These are phyloP conservation scores for Athelia psychrophila DNA, from an alignment of 1,284 basidiomycete genomes.

Conservation along the genomic window DNA sequence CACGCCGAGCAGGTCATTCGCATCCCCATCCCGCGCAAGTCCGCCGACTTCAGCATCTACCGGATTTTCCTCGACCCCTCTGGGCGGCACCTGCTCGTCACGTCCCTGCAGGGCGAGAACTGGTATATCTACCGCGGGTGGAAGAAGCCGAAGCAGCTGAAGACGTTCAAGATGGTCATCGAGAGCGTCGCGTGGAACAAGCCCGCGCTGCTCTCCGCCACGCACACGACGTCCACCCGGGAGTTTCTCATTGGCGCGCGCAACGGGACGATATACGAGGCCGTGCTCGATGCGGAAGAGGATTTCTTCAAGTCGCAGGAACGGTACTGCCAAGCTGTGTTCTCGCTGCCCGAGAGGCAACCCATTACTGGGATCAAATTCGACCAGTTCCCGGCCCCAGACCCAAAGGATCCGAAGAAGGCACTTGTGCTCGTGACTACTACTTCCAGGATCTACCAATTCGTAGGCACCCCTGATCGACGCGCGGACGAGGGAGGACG, in stretches of 20 bases:
- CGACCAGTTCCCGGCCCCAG: slow-evolving; percentile 60
- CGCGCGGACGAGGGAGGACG: slow-evolving; percentile 74
- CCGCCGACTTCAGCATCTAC: slow-evolving; percentile 67
- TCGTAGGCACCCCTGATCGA: slow-evolving; percentile 68
- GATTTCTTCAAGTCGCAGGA: slow-evolving; percentile 92
- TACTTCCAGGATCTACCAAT: slow-evolving; percentile 89
- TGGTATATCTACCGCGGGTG: slow-evolving; percentile 86
- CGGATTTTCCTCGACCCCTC: slow-evolving; percentile 91
- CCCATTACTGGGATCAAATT: slow-evolving; percentile 83
- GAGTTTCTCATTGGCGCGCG: slow-evolving; percentile 90
- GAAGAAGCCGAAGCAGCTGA: slow-evolving; percentile 78
- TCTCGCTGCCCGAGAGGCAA: slow-evolving; percentile 75
- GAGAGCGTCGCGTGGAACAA: slow-evolving; percentile 95
- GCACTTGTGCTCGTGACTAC: slow-evolving; percentile 83
- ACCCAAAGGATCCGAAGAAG: slow-evolving; percentile 48
- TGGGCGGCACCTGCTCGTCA: slow-evolving; percentile 85
- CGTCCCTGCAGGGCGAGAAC: slow-evolving; percentile 87
- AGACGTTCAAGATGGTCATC: slow-evolving; percentile 84
- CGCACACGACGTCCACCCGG: slow-evolving; percentile 69
- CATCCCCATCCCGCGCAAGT: slow-evolving; percentile 72
- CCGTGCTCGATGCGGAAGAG: slow-evolving; percentile 81
- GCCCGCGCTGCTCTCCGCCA: slow-evolving; percentile 61
- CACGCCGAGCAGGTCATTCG: slow-evolving; percentile 80
- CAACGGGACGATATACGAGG: slow-evolving; percentile 84
- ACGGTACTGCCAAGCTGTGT: slow-evolving; percentile 77